These are phyloP conservation scores for Odontarrhena argentea DNA, from an alignment of 345 rosid species.

Conservation along the genomic window DNA sequence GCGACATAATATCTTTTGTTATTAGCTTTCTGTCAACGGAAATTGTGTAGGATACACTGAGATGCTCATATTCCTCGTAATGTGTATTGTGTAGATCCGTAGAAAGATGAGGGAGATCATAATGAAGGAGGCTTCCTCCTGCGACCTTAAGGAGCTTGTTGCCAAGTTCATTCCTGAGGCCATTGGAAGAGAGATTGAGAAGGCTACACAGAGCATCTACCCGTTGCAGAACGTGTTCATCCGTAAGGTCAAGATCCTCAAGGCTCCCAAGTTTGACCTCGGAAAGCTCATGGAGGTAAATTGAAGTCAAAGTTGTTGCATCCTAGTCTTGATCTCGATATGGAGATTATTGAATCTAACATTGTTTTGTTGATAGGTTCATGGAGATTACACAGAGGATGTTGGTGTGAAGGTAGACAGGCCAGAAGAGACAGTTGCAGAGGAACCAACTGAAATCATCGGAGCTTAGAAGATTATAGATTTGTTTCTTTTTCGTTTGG, in stretches of 20 bases:
- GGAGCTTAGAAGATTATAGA: constrained; percentile 41
- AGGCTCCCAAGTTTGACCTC: constrained; percentile 94
- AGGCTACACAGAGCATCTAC: constrained; percentile 72
- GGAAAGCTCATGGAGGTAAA: constrained; percentile 91
- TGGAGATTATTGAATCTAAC: neutral
- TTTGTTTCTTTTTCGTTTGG: constrained; percentile 8
- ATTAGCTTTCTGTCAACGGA: neutral
- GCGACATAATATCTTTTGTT: neutral
- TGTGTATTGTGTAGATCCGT: constrained; percentile 58
- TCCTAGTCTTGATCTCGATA: neutral
- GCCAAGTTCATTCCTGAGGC: constrained; percentile 75
- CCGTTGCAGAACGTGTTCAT: constrained; percentile 89
- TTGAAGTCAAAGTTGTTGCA: neutral
- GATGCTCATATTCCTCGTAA: neutral
- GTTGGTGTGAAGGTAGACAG: constrained; percentile 45
- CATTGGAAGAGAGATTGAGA: constrained; percentile 87
- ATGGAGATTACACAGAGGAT: constrained; percentile 42
- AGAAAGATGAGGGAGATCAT: constrained; percentile 90
- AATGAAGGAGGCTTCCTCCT: constrained; percentile 73
- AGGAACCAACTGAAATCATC: constrained; percentile 36
- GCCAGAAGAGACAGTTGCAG: constrained; percentile 35
- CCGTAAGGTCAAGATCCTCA: constrained; percentile 87
- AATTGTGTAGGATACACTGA: neutral
- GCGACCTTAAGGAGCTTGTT: constrained; percentile 83
- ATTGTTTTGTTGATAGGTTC: constrained; percentile 29